Evolutionary conservation across 2,329 filamentous ascomycete genomes (phyloP).

Genomic region (Aspergillus phoenicis): DNA sequence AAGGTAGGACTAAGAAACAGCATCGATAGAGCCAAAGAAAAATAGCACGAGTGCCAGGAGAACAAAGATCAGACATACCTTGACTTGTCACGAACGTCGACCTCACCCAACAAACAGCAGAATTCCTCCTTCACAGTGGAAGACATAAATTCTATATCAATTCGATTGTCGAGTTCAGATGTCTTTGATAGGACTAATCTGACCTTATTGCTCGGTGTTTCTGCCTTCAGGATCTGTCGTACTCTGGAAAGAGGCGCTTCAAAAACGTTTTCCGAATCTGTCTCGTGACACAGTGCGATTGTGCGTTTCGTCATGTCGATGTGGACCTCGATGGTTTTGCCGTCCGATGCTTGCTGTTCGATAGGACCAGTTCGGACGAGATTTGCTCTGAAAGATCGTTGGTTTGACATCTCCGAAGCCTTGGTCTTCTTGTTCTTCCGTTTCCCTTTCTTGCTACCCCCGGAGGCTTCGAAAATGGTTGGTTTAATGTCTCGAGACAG

Average conservation of each 20-base stretch:
- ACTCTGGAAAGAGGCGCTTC: slow-evolving; percentile 21
- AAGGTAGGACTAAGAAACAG: neutral
- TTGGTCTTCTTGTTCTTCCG: slow-evolving; percentile 11
- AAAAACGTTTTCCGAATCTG: neutral
- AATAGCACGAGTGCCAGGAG: neutral
- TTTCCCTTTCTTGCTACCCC: slow-evolving; percentile 16
- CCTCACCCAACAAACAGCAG: slow-evolving; percentile 16
- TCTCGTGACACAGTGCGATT: slow-evolving; percentile 11
- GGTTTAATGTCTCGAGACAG: slow-evolving; percentile 38
- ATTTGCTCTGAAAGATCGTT: slow-evolving; percentile 19
- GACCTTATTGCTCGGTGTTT: slow-evolving; percentile 31
- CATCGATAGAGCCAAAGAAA: neutral
- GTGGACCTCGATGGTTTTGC: slow-evolving; percentile 16
- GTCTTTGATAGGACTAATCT: slow-evolving; percentile 30
- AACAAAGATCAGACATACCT: slow-evolving; percentile 26
- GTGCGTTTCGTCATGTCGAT: slow-evolving; percentile 16
- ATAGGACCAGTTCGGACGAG: slow-evolving; percentile 28
- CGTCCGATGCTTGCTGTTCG: slow-evolving; percentile 11
- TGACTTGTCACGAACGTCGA: slow-evolving; percentile 21
- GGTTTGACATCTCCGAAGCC: neutral
- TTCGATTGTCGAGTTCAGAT: slow-evolving; percentile 16
- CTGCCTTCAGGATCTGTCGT: slow-evolving; percentile 21
- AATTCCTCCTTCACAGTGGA: slow-evolving; percentile 26
- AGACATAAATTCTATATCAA: slow-evolving; percentile 36
- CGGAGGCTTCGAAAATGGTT: slow-evolving; percentile 29